Base-by-base conservation (phyloP, 139 green algal species). In the Yamagishiella unicocca region DNA sequence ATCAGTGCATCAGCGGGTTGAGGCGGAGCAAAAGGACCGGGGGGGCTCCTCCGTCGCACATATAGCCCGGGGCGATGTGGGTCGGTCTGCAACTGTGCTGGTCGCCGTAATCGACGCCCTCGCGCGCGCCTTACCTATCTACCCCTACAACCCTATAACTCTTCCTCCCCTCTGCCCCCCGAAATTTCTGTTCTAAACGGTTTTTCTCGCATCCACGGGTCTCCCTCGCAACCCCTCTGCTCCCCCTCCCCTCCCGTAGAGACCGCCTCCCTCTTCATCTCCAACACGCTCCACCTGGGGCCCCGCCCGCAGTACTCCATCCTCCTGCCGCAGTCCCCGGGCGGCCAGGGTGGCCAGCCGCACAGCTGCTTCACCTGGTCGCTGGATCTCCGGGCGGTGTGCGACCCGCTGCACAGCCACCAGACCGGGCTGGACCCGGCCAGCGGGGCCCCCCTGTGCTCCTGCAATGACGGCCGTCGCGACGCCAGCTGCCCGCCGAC, bases 291-390 rank as follows among this genome's bases (percentile, higher is more conserved):
- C 31, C 54, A 42, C 4, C 35, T 35, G 0, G 54, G 54, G 7
- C 25, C 76, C 5, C 58, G 8, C 31, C 33, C 37, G 53, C 76
- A 83, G 55, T 83, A 83, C 76, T 71, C 53, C 4, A 17, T 66
- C 31, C 76, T 83, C 29, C 29, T 82, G 74, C n/a, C 74, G 33
- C 71, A 40, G 7, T 21, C 71, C 17, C 1, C 19, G 4, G 40
- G 0, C 10, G 73, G 29, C 50, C 74, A 31, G 31, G 17, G 31
- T 7, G 21, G 0, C 35, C 76, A 24, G 54, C 21, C 6, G 76
- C 58, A 55, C 54, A 71, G 35, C 54, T 83, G 76, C 38, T 83
- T 84, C 37, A 84, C 55, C 9, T 58, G 37, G 77, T 42, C 38
- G 6, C 12, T 84, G 25, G 55, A 84, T 29, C 77, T 84, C 27